Conservation (phyloP, 441 rosid species). For the Gossypium davidsonii region DNA sequence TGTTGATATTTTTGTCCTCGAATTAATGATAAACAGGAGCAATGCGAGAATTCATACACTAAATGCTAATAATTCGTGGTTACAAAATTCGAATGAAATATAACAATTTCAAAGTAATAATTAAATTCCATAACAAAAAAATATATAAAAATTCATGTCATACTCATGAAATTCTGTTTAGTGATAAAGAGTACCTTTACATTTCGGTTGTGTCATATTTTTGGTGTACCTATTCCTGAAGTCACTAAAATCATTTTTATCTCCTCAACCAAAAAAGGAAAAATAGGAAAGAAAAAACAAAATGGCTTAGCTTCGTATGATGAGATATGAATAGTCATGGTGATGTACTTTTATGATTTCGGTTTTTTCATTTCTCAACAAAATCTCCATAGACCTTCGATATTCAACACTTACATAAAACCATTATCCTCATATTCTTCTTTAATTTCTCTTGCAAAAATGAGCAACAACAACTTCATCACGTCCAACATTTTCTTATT, state of each 20-base stretch:
- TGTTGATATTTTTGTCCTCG: too few species aligned
- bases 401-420: neutral
- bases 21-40: too few species aligned
- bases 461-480: neutral
- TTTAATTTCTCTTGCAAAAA: neutral
- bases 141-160: neutral
- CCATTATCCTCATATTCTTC: neutral
- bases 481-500: neutral
- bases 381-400: neutral
- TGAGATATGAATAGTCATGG: too few species aligned
- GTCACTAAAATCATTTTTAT: neutral
- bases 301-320: neutral
- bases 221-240: neutral
- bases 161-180: neutral
- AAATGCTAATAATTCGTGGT: too few species aligned
- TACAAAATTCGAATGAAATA: too few species aligned
- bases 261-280: neutral
- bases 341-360: too few species aligned
- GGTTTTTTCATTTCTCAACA: neutral
- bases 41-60: too few species aligned
- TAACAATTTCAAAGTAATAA: neutral
- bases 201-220: conserved; percentile 7
- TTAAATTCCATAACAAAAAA: neutral
- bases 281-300: neutral
- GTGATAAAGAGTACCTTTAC: neutral